phyloP scores from a whole-genome alignment of 768 basidiomycete species.

The Royoungia palumana region DNA sequence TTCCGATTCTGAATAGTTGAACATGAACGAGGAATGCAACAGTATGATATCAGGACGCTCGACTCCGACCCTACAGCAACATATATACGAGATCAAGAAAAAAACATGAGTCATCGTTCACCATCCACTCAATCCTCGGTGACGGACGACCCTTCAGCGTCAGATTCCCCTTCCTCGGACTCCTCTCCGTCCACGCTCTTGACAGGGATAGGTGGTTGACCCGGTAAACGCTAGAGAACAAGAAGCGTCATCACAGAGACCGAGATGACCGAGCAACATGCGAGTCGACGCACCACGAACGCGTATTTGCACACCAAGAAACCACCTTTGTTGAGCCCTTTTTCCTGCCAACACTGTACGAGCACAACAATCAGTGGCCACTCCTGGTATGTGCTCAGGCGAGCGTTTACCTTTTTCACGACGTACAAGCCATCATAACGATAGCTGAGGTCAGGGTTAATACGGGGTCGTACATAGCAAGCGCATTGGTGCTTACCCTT shows the following conservation, averaged over 20 bases:
- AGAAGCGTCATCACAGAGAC: not conserved
- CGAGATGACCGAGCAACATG: not conserved
- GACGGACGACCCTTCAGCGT: not conserved
- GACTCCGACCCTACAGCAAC: too few relatives aligned
- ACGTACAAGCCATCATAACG: constrained; percentile 88
- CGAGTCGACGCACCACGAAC: constrained; percentile 56
- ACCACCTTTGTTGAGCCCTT: constrained; percentile 64
- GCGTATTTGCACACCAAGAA: constrained; percentile 83
- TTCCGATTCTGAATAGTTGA: too few relatives aligned
- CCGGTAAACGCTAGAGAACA: constrained; percentile 23
- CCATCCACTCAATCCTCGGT: too few relatives aligned
- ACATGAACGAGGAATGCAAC: too few relatives aligned
- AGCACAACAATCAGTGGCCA: not conserved
- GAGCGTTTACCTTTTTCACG: constrained; percentile 58
- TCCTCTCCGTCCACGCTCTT: constrained; percentile 16
- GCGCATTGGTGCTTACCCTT: constrained; percentile 50
- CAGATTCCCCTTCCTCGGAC: constrained; percentile 1
- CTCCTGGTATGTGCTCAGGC: not conserved
- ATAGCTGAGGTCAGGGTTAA: constrained; percentile 46
- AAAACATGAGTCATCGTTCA: too few relatives aligned
- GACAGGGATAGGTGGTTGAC: constrained; percentile 23
- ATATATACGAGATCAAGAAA: too few relatives aligned
- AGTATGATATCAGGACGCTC: too few relatives aligned
- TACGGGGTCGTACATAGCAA: not conserved
- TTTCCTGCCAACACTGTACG: constrained; percentile 67